phyloP scores from a whole-genome alignment of 2,329 filamentous ascomycete genomes.

The Xylaria sp. region DNA sequence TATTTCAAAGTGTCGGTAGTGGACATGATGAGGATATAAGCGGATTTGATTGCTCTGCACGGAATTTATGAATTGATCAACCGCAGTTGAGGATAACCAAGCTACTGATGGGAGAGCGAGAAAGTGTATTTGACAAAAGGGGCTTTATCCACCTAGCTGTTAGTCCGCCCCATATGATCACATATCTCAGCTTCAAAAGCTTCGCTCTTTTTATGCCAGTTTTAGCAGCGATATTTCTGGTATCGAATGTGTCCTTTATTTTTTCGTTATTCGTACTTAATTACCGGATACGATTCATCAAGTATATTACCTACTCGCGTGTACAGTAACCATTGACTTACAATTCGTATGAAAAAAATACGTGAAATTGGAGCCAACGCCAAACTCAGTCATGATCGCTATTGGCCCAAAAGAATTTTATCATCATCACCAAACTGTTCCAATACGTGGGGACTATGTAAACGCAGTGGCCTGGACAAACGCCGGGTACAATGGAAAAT shows the following conservation, averaged over 20 bases:
- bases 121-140: no score
- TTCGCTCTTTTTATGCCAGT: neutral
- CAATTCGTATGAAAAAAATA: neutral
- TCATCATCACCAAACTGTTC: constrained; percentile 1
- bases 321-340: neutral
- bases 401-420: neutral
- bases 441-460: neutral
- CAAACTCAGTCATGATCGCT: neutral
- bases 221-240: neutral
- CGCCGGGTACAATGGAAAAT: neutral
- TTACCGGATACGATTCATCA: neutral
- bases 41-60: neutral
- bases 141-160: no score
- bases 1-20: neutral
- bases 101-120: neutral
- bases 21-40: neutral
- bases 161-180: no score
- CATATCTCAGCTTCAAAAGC: neutral
- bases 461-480: neutral
- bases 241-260: no score
- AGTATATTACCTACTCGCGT: neutral
- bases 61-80: neutral
- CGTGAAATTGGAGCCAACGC: no score
- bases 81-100: neutral
- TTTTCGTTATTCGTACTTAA: neutral